Base-by-base conservation (phyloP, 805 yeast genomes). In the Zygoascus flipseniorum region DNA sequence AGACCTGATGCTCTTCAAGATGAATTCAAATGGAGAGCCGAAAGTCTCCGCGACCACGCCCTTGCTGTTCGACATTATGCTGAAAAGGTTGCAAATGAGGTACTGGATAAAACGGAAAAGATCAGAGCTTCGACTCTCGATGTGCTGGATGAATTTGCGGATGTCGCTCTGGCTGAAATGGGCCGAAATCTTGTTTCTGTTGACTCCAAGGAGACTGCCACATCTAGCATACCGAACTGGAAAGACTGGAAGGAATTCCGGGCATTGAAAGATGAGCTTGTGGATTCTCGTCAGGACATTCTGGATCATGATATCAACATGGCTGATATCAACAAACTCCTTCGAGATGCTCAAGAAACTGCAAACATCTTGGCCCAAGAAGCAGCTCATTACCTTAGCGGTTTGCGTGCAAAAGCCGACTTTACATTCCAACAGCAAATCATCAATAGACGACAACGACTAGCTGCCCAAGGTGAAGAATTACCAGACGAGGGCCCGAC, bases 61-160 rank as follows among this genome's bases (percentile, higher is more conserved):
- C 23, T 60, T 54, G 58, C 58, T n/a, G 64, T 62, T 10, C 56
- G 66, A 4, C 51, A 50, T 10, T 50, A 35, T 18, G 52, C 64
- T 8, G 54, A 56, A 39, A 48, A 48, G 20, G 54, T 62, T 28
- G 66, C 65, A 13, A 49, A 53, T 9, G 51, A 52, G 2, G 58
- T 56, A 5, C 47, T 63, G 13, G 56, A 58, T 35, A 32, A 52
- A 3, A 58, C 62, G 10, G 66, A 63, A 47, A 53, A 52, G 20
- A 50, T 59, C 18, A 57, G 65, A 2, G 51, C 47, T 28, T 39
- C 55, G 37, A 76, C 79, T 8, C 71, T 77, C 35, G 80, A 76
- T 56, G 69, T 76, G 5, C 66, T 77, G 58, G 80, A 77, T 58
- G 72, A 76, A 28, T 77, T 74, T 62, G 74, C 76, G 19, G 80